Evolutionary conservation across 2,329 filamentous ascomycete genomes (phyloP).

Genomic region (Aphanocladium album): DNA sequence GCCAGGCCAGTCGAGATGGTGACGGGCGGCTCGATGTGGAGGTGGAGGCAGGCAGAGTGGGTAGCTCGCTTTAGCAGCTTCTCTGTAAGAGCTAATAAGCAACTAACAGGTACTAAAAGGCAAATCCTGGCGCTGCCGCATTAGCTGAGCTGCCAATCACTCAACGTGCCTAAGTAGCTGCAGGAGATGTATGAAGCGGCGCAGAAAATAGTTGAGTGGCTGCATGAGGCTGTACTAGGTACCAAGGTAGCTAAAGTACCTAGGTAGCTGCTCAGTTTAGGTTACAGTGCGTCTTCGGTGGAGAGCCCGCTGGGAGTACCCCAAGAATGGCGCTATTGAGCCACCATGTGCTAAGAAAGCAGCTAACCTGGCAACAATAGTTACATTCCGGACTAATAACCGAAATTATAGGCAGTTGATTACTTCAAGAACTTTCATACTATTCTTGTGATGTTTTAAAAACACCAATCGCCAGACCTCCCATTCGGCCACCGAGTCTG

Average conservation of each 20-base stretch:
- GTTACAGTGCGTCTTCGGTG: background rate
- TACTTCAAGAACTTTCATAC: too few species aligned
- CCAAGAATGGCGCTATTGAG: too few species aligned
- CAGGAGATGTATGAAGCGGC: too few species aligned
- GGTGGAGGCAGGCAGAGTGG: conserved; percentile 11
- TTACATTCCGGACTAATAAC: too few species aligned
- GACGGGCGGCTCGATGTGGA: background rate
- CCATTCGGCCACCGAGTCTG: background rate
- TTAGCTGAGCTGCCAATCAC: background rate
- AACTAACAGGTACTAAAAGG: background rate
- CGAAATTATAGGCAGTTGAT: too few species aligned
- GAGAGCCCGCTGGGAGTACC: background rate
- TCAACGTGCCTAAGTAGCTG: too few species aligned
- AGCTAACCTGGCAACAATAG: too few species aligned
- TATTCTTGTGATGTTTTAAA: too few species aligned
- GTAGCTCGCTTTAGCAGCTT: background rate
- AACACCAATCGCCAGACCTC: too few species aligned
- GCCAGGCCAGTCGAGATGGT: background rate
- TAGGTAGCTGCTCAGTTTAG: background rate
- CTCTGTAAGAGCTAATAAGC: background rate
- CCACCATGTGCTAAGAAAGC: background rate
- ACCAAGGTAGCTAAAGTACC: too few species aligned
- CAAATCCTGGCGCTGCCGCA: background rate
- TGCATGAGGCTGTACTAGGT: too few species aligned
- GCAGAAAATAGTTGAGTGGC: too few species aligned